A percentile compares a stretch with the other conserved stretches of the same genome.
Conservation (phyloP, 768 basidiomycete species). For the Suillus americanus region DNA sequence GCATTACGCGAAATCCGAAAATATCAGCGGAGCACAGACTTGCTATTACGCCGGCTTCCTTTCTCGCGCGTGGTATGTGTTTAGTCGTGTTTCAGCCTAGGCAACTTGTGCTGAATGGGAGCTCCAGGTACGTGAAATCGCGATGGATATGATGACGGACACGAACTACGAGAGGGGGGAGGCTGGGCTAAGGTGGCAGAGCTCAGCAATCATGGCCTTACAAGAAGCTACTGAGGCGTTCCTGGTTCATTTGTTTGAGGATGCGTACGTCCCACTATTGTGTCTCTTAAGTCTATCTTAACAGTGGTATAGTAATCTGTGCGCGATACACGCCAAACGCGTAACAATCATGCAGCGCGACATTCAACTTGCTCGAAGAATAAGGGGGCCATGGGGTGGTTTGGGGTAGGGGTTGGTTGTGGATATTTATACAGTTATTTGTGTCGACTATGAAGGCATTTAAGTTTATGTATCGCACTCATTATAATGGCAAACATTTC, state of each 20-base stretch:
- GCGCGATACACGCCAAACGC: conserved; percentile 96
- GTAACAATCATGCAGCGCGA: conserved; percentile 98
- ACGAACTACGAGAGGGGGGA: conserved; percentile 56
- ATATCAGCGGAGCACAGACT: conserved; percentile 92
- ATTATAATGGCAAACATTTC: background rate
- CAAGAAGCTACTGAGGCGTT: conserved; percentile 97
- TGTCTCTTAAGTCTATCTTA: conserved; percentile 9
- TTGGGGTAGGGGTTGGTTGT: conserved; percentile 42
- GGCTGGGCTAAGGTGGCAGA: conserved; percentile 87
- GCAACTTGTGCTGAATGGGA: conserved; percentile 3
- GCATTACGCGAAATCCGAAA: conserved; percentile 91
- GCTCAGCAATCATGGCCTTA: conserved; percentile 86
- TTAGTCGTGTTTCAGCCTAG: background rate
- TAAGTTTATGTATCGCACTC: conserved; percentile 1
- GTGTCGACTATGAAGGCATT: background rate
- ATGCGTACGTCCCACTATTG: conserved; percentile 70
- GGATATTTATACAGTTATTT: background rate
- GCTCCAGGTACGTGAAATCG: conserved; percentile 91
- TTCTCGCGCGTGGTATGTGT: conserved; percentile 85
- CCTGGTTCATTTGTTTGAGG: conserved; percentile 95
- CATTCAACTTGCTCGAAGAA: conserved; percentile 93
- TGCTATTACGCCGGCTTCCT: conserved; percentile 83
- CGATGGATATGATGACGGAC: conserved; percentile 85
- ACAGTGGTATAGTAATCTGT: conserved; percentile 68
- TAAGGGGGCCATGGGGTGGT: conserved; percentile 88